Conservation (phyloP, 2,329 filamentous ascomycete species). For the Parastagonospora avenae region DNA sequence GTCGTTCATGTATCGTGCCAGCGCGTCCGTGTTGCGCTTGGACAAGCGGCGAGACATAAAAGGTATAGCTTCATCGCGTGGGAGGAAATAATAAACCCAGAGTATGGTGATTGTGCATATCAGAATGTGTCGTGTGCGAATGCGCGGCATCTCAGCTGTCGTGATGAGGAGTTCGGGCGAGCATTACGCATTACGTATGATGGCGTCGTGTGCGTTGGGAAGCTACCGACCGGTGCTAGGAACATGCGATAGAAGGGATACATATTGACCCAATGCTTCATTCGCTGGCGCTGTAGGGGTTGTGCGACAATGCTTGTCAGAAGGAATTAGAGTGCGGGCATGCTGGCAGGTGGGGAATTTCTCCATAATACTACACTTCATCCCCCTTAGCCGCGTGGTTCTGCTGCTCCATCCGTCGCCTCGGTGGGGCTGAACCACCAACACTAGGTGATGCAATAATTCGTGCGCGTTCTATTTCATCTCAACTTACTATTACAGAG, state of each 20-base stretch:
- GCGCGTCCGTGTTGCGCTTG: conserved; percentile 21
- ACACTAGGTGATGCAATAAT: no score
- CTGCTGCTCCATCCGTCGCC: no score
- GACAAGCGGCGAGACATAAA: conserved; percentile 9
- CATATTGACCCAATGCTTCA: conserved; percentile 12
- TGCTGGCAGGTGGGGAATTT: not conserved
- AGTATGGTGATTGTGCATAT: conserved; percentile 32
- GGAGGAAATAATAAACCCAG: conserved; percentile 35
- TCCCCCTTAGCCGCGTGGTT: no score
- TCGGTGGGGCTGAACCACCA: not conserved
- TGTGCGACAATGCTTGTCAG: conserved; percentile 2
- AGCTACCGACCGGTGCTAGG: not conserved
- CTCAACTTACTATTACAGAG: no score
- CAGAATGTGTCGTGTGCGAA: conserved; percentile 35
- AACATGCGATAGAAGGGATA: conserved; percentile 1
- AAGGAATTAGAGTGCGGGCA: conserved; percentile 1
- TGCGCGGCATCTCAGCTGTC: conserved; percentile 31
- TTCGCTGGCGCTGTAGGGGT: conserved; percentile 1
- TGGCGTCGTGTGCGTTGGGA: not conserved
- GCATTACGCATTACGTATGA: conserved; percentile 19
- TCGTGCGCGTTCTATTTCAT: no score
- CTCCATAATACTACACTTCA: not conserved
- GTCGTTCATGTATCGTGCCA: conserved; percentile 43
- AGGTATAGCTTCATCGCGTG: conserved; percentile 15
- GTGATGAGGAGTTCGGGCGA: conserved; percentile 1